Conservation (phyloP, 768 basidiomycete species). For the Lentinula detonsa region DNA sequence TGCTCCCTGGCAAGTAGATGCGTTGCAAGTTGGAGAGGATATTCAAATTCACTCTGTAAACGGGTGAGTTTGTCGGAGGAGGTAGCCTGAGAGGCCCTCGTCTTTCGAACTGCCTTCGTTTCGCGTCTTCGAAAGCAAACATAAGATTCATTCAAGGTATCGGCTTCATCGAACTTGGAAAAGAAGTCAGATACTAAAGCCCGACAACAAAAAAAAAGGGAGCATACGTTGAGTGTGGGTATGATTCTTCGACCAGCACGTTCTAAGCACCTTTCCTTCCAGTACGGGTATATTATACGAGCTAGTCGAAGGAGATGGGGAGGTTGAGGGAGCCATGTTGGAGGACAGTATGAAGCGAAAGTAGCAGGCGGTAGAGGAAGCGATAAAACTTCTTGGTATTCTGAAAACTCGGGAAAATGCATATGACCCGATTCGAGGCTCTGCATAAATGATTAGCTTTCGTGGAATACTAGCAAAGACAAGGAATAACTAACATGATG, state of each 20-base stretch:
- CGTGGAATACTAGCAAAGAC: neutral
- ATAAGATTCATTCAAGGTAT: conserved; percentile 87
- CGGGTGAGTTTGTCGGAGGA: conserved; percentile 86
- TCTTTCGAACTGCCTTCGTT: conserved; percentile 91
- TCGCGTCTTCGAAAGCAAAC: conserved; percentile 96
- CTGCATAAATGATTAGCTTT: conserved; percentile 22
- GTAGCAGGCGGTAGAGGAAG: conserved; percentile 49
- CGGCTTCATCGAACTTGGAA: conserved; percentile 81
- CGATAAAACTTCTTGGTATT: conserved; percentile 67
- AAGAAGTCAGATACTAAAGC: conserved; percentile 5
- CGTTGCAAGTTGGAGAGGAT: conserved; percentile 68
- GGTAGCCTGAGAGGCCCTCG: conserved; percentile 83
- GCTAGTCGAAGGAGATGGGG: conserved; percentile 62
- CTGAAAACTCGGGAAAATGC: conserved; percentile 65
- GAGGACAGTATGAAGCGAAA: conserved; percentile 66
- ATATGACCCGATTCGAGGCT: conserved; percentile 56
- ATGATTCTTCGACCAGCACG: conserved; percentile 82
- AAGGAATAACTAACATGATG: conserved; percentile 63
- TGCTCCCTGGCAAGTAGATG: conserved; percentile 67
- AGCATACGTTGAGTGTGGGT: conserved; percentile 78
- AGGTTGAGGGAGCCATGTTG: conserved; percentile 64
- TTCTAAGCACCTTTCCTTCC: conserved; percentile 80
- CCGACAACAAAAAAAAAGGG: neutral
- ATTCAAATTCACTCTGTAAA: conserved; percentile 68
- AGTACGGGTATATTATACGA: conserved; percentile 76